Evolutionary conservation across 768 basidiomycete genomes (phyloP).

Genomic region (Strobilomyces confusus): DNA sequence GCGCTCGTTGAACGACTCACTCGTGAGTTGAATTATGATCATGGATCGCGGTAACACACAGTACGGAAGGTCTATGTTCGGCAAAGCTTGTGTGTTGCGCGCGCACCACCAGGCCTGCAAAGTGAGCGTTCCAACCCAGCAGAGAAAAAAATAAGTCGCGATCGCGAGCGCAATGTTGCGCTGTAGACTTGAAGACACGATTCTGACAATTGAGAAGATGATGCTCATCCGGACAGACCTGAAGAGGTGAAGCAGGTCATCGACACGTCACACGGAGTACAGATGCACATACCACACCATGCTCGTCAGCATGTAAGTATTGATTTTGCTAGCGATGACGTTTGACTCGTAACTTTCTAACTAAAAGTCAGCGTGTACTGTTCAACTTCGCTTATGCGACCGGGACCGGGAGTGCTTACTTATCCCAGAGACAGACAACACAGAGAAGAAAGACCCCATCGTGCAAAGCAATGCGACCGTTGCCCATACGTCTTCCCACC

Average conservation of each 20-base stretch:
- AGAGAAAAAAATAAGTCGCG: background rate
- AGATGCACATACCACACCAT: slow-evolving; percentile 9
- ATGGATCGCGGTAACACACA: background rate
- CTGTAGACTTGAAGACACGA: background rate
- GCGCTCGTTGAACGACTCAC: background rate
- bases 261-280: background rate
- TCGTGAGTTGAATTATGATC: slow-evolving; percentile 2
- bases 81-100: background rate
- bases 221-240: slow-evolving; percentile 22
- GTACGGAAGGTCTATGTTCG: background rate
- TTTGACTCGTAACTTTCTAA: background rate
- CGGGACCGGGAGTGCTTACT: slow-evolving; percentile 5
- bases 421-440: background rate
- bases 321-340: background rate
- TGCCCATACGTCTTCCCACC: slow-evolving; percentile 26
- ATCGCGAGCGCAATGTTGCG: background rate
- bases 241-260: background rate
- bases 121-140: slow-evolving; percentile 2
- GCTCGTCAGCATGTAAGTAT: slow-evolving; percentile 8
- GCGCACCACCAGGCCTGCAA: slow-evolving; percentile 11
- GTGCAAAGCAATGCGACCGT: slow-evolving; percentile 5
- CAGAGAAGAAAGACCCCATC: background rate
- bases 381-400: no score
- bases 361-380: background rate
- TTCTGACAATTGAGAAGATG: slow-evolving; percentile 11